A percentile compares a stretch with the other conserved stretches of the same genome.
These are phyloP conservation scores for Hura crepitans DNA, from an alignment of 441 rosid genomes.

Conservation along the genomic window DNA sequence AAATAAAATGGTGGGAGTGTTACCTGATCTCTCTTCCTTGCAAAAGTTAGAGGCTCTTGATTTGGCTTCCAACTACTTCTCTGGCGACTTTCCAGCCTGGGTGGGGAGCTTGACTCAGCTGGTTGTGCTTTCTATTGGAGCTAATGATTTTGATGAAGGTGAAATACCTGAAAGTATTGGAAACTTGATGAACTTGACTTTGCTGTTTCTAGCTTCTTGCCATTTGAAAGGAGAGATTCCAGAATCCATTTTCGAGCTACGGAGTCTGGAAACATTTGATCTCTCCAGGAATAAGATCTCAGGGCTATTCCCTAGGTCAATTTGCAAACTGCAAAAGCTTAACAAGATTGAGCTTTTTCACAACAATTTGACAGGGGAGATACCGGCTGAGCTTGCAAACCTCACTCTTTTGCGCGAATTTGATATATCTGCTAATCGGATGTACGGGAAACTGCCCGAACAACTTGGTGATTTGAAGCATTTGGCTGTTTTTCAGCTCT, in stretches of 20 bases:
- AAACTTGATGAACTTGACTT: slow-evolving; percentile 35
- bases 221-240: slow-evolving; percentile 60
- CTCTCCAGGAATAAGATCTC: slow-evolving; percentile 50
- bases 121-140: slow-evolving; percentile 43
- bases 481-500: slow-evolving; percentile 52
- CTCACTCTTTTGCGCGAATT: slow-evolving; percentile 51
- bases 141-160: slow-evolving; percentile 44
- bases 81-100: slow-evolving; percentile 69
- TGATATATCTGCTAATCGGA: slow-evolving; percentile 54
- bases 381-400: slow-evolving; percentile 53
- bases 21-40: slow-evolving; percentile 63
- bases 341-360: slow-evolving; percentile 51
- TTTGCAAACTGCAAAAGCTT: slow-evolving; percentile 52
- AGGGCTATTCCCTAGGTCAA: slow-evolving; percentile 35
- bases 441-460: slow-evolving; percentile 48
- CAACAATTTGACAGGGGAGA: slow-evolving; percentile 56
- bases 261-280: slow-evolving; percentile 46
- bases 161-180: slow-evolving; percentile 57
- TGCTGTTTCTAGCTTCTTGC: slow-evolving; percentile 40
- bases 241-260: slow-evolving; percentile 48
- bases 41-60: slow-evolving; percentile 49
- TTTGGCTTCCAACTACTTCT: slow-evolving; percentile 42
- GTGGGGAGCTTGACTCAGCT: slow-evolving; percentile 50
- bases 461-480: slow-evolving; percentile 49
- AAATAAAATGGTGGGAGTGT: slow-evolving; percentile 45